A percentile compares a stretch with the other conserved stretches of the same genome.
Evolutionary conservation across 2,329 filamentous ascomycete genomes (phyloP).

Genomic region (Diplodia sapinea): DNA sequence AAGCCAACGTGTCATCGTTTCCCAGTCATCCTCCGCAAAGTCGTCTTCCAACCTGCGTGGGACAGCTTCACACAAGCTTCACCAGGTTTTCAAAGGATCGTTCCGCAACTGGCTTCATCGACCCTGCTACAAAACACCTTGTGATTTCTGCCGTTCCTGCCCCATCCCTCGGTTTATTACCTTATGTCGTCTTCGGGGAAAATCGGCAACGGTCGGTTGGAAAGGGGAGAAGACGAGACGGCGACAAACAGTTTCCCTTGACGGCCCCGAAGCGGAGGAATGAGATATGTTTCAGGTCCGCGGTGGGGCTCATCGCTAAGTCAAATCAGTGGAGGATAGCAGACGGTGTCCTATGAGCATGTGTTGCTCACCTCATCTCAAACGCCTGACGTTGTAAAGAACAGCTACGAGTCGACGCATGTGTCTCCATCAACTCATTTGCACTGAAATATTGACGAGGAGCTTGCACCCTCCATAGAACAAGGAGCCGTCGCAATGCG

Average conservation of each 20-base stretch:
- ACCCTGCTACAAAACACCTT: not conserved
- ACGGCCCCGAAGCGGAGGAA: rapidly evolving
- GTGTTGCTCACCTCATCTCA: not conserved
- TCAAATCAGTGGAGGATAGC: not conserved
- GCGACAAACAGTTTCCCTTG: not conserved
- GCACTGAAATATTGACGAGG: not conserved
- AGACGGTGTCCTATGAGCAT: not conserved
- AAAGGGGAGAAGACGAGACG: not conserved
- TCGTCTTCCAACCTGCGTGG: no score
- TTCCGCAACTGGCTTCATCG: no score
- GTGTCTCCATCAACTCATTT: not conserved
- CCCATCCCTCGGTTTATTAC: not conserved
- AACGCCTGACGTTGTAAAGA: not conserved
- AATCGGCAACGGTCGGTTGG: not conserved
- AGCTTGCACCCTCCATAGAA: not conserved
- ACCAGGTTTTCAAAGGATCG: no score
- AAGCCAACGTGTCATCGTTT: no score
- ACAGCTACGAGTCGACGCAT: not conserved
- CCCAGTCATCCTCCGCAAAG: no score
- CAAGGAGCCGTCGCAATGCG: not conserved
- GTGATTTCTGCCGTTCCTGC: not conserved
- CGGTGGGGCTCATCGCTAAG: not conserved
- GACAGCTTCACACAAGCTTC: no score
- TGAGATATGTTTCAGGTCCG: not conserved
- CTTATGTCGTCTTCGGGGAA: not conserved